phyloP scores from a whole-genome alignment of 805 yeast genomes.

The Monosporozyma siamensis region DNA sequence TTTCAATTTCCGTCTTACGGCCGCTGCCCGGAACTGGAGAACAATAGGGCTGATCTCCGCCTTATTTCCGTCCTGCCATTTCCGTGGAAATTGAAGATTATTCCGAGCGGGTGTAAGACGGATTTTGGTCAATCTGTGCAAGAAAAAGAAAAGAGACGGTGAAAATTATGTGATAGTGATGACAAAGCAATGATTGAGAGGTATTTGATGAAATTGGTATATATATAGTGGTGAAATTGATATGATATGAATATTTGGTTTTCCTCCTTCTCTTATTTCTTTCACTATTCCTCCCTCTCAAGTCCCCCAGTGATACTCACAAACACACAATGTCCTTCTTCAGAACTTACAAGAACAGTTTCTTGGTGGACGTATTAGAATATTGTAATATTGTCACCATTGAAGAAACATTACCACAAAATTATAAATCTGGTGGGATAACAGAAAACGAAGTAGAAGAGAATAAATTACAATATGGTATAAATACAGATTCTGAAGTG shows the following conservation, averaged over 20 bases:
- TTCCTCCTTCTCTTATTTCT: not conserved
- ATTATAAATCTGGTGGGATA: not conserved
- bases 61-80: too few species aligned
- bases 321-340: not conserved
- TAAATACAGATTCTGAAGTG: not conserved
- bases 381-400: constrained; percentile 10
- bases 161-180: too few species aligned
- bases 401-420: constrained; percentile 7
- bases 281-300: not conserved
- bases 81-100: too few species aligned
- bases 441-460: not conserved
- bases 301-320: not conserved
- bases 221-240: too few species aligned
- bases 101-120: too few species aligned
- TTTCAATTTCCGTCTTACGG: not conserved
- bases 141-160: too few species aligned
- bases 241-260: too few species aligned
- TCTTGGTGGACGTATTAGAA: constrained; percentile 20
- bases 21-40: not conserved
- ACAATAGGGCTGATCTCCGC: not conserved
- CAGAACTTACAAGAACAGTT: constrained; percentile 14
- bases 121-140: too few species aligned
- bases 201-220: too few species aligned
- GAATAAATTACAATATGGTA: not conserved
- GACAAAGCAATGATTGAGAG: too few species aligned